phyloP scores from a whole-genome alignment of 768 basidiomycete genomes.

The Tulasnella sp. region DNA sequence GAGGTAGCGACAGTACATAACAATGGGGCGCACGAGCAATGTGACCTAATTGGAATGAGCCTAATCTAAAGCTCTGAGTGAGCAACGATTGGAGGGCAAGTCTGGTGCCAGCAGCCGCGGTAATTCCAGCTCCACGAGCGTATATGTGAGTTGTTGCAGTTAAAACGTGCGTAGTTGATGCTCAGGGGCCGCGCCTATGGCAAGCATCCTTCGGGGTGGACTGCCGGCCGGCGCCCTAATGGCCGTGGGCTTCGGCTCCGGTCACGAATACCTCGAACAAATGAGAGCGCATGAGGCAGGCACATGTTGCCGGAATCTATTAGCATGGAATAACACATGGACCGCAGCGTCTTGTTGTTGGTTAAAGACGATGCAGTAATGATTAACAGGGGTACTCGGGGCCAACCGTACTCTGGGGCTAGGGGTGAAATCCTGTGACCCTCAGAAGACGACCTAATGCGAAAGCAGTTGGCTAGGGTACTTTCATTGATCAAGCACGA shows the following conservation, averaged over 20 bases:
- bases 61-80: slow-evolving; percentile 54
- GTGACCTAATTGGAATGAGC: slow-evolving; percentile 54
- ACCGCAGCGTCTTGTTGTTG: slow-evolving; percentile 82
- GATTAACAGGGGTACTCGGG: slow-evolving; percentile 83
- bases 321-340: slow-evolving; percentile 84
- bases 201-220: slow-evolving; percentile 6
- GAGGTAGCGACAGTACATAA: slow-evolving; percentile 54
- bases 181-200: slow-evolving; percentile 27
- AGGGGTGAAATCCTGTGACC: slow-evolving; percentile 89
- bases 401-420: slow-evolving; percentile 79
- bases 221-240: slow-evolving; percentile 11
- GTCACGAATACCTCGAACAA: slow-evolving; percentile 81
- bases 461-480: slow-evolving; percentile 86
- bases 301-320: slow-evolving; percentile 69
- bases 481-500: slow-evolving; percentile 86
- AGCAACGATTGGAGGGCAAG: slow-evolving; percentile 55
- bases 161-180: slow-evolving; percentile 50
- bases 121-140: slow-evolving; percentile 49
- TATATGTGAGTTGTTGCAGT: slow-evolving; percentile 52
- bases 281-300: slow-evolving; percentile 84
- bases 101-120: slow-evolving; percentile 47
- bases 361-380: slow-evolving; percentile 78
- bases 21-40: slow-evolving; percentile 50
- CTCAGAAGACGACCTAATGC: slow-evolving; percentile 77
- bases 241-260: slow-evolving; percentile 64